Conservation (phyloP, 176 grass and related monocot genomes). For the Eremochloa ophiuroides region DNA sequence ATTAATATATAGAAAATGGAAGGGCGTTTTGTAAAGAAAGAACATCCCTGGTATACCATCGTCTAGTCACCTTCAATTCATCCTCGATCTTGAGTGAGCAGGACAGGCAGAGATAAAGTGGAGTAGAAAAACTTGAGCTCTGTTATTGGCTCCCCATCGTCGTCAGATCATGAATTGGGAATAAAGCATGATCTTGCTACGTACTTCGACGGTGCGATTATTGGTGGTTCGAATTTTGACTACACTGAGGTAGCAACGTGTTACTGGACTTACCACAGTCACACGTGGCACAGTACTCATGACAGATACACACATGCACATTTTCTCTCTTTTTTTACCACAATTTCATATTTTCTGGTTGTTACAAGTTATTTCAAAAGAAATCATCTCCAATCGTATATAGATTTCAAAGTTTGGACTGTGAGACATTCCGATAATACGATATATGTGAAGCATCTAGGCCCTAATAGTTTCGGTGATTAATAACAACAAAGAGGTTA, state of each 20-base stretch:
- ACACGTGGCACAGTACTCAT: not conserved
- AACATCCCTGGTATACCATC: not conserved
- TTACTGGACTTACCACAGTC: not conserved
- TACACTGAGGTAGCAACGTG: not conserved
- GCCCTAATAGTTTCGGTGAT: too few relatives aligned
- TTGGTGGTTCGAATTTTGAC: not conserved
- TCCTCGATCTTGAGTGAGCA: not conserved
- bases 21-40: not conserved
- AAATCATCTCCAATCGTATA: not conserved
- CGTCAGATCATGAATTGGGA: not conserved
- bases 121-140: not conserved
- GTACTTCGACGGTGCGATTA: not conserved
- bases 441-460: too few relatives aligned
- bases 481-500: too few relatives aligned
- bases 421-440: not conserved
- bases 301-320: not conserved
- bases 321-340: not conserved
- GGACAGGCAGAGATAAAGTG: not conserved
- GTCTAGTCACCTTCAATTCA: slow-evolving; percentile 7
- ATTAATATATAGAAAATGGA: not conserved
- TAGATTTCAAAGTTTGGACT: not conserved
- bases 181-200: not conserved
- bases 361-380: not conserved
- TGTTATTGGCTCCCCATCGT: not conserved
- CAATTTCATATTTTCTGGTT: not conserved